A percentile compares a stretch with the other conserved stretches of the same genome.
phyloP scores from a whole-genome alignment of 2,329 filamentous ascomycete species.

The Phialophora expanda region DNA sequence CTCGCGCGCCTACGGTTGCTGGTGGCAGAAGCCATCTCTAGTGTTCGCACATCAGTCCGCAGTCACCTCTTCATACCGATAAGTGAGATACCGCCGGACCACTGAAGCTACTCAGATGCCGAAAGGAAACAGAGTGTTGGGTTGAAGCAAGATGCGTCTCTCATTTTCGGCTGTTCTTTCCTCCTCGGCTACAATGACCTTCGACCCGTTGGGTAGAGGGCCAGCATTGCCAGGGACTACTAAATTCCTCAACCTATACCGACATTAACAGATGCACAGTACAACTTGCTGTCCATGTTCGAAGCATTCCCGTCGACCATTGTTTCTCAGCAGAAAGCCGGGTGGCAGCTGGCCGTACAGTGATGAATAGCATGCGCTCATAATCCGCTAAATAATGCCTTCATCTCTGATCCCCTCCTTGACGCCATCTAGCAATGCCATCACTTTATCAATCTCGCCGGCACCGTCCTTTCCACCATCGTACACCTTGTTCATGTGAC shows the following conservation, averaged over 20 bases:
- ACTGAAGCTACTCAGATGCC: background rate
- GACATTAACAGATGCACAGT: background rate
- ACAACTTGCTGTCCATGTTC: background rate
- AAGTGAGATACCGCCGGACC: background rate
- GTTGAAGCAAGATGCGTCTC: background rate
- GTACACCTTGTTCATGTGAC: slow-evolving; percentile 29
- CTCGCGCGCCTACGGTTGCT: background rate
- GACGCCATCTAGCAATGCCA: slow-evolving; percentile 19
- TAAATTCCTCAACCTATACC: background rate
- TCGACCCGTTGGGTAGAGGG: background rate
- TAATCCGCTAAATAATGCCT: background rate
- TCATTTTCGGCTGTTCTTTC: background rate
- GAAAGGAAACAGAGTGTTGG: background rate
- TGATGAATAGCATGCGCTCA: background rate
- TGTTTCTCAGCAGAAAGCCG: background rate
- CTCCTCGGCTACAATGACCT: background rate
- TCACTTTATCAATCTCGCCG: slow-evolving; percentile 20
- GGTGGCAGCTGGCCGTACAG: background rate
- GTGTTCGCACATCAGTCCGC: background rate
- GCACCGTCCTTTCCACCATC: slow-evolving; percentile 30
- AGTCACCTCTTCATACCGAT: background rate
- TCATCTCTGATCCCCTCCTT: background rate
- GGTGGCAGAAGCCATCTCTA: background rate
- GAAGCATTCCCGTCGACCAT: background rate
- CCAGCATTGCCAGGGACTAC: background rate